Evolutionary conservation across 257 asterid species (phyloP).

Genomic region (Solanum okadae): DNA sequence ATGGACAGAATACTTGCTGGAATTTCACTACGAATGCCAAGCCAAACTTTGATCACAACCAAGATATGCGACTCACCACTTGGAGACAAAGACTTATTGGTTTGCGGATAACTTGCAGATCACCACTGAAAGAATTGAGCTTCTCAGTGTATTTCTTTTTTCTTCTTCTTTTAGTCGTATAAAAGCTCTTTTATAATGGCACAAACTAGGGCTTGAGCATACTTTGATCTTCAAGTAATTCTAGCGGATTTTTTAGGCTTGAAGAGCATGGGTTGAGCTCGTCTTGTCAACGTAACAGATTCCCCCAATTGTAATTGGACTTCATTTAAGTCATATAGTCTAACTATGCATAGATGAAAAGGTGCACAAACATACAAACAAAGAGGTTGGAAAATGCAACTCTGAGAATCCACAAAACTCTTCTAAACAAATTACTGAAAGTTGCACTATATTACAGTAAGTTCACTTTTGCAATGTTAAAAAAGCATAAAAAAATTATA

Average conservation of each 20-base stretch:
- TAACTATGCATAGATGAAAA: background rate
- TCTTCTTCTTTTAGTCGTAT: too few species aligned
- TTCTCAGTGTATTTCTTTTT: too few species aligned
- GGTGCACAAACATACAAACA: background rate
- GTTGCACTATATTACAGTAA: background rate
- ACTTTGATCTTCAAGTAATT: background rate
- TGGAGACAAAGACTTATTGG: too few species aligned
- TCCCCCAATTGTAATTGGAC: background rate
- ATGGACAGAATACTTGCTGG: too few species aligned
- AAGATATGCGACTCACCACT: too few species aligned
- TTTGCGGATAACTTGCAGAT: too few species aligned
- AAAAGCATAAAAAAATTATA: background rate
- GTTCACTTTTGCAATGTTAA: background rate
- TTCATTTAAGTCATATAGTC: background rate
- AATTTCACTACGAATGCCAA: too few species aligned
- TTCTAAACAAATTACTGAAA: background rate
- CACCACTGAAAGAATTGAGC: too few species aligned
- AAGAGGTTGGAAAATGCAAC: background rate
- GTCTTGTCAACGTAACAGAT: background rate
- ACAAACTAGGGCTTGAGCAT: background rate
- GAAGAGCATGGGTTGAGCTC: background rate
- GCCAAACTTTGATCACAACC: too few species aligned
- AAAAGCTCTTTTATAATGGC: background rate
- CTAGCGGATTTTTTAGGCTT: background rate
- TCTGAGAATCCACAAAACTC: background rate